Conservation (phyloP, 2,329 filamentous ascomycete genomes). For the Xylaria sp. region DNA sequence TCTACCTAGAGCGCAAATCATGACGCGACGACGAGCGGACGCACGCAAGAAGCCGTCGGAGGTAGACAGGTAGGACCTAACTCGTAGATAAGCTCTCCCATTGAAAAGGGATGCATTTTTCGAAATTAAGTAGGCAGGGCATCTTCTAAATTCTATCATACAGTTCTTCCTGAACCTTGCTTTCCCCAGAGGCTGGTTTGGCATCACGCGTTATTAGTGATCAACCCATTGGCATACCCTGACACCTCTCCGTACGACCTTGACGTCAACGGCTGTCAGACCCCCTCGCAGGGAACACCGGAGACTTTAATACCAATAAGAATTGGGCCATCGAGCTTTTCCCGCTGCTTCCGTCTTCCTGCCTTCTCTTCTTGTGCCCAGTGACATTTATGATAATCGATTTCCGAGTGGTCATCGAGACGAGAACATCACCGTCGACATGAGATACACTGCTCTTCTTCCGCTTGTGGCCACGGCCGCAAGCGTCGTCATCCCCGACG, state of each 20-base stretch:
- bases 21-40: constrained; percentile 26
- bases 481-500: constrained; percentile 35
- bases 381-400: neutral
- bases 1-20: constrained; percentile 10
- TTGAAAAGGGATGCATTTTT: neutral
- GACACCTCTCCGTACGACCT: constrained; percentile 1
- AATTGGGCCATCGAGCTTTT: neutral
- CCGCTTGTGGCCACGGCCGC: constrained; percentile 26
- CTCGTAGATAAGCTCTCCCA: neutral
- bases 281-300: constrained; percentile 1
- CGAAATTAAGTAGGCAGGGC: neutral
- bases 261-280: constrained; percentile 17
- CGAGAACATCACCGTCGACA: constrained; percentile 8
- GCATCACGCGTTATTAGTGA: too few relatives aligned
- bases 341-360: neutral
- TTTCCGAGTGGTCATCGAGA: neutral
- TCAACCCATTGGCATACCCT: too few relatives aligned
- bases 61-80: neutral
- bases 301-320: constrained; percentile 7
- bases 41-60: constrained; percentile 1
- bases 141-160: neutral
- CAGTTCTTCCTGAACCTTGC: neutral
- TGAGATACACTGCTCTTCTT: constrained; percentile 31
- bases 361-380: neutral
- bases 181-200: neutral